A percentile compares a stretch with the other conserved stretches of the same genome.
Evolutionary conservation across 2,329 filamentous ascomycete genomes (phyloP).

Genomic region (Hymenotorrendiella dingleyae): DNA sequence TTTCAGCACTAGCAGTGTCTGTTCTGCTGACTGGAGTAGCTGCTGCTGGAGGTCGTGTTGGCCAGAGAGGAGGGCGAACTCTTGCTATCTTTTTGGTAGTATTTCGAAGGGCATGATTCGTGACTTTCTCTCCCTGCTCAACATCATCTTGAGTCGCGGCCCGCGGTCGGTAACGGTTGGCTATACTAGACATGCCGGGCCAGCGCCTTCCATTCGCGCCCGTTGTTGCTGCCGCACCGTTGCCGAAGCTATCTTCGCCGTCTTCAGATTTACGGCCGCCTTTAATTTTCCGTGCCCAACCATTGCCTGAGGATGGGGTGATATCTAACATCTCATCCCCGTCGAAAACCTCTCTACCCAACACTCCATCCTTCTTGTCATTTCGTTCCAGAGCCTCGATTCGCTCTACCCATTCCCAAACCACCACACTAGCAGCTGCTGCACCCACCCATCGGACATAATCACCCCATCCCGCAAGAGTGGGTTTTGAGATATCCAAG

Average conservation of each 20-base stretch:
- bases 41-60: conserved; percentile 48
- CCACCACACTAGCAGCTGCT: conserved; percentile 69
- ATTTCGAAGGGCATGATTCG: conserved; percentile 5
- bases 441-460: conserved; percentile 74
- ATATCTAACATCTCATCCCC: conserved; percentile 68
- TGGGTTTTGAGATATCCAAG: conserved; percentile 63
- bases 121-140: conserved; percentile 14
- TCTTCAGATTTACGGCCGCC: conserved; percentile 29
- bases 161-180: conserved; percentile 24
- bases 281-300: conserved; percentile 30
- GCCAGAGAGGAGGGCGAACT: conserved; percentile 37
- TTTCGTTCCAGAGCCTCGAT: conserved; percentile 69
- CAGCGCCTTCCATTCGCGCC: conserved; percentile 31
- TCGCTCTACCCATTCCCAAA: conserved; percentile 76
- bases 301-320: conserved; percentile 50
- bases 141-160: conserved; percentile 15
- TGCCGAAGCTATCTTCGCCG: conserved; percentile 12
- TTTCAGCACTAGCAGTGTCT: conserved; percentile 57
- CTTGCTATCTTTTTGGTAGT: conserved; percentile 13
- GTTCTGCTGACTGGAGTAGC: conserved; percentile 54
- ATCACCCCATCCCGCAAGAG: conserved; percentile 68
- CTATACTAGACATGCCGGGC: conserved; percentile 36
- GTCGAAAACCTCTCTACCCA: conserved; percentile 66
- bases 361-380: conserved; percentile 66
- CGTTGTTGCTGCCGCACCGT: conserved; percentile 13